These are phyloP conservation scores for Kwoniella heveanensis DNA, from an alignment of 768 basidiomycete genomes.

Conservation along the genomic window DNA sequence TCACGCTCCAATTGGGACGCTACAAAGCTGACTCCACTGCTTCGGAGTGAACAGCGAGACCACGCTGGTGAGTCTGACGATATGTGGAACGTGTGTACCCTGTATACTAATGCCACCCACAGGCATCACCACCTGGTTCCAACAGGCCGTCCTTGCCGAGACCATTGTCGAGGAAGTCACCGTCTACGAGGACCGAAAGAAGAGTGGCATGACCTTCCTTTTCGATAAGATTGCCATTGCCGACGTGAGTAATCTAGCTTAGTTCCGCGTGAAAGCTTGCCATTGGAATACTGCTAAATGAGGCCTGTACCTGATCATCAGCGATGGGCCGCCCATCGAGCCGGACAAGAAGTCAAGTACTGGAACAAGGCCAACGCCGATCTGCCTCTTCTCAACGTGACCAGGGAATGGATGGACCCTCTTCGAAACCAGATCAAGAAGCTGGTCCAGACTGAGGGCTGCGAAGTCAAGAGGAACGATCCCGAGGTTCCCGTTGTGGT, in stretches of 20 bases:
- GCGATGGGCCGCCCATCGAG: conserved; percentile 28
- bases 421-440: conserved; percentile 22
- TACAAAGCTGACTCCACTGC: no score
- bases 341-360: conserved; percentile 11
- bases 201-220: conserved; percentile 20
- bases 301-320: conserved; percentile 7
- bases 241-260: conserved; percentile 17
- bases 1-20: no score
- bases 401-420: conserved; percentile 26
- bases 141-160: conserved; percentile 30
- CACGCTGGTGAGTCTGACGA: conserved; percentile 6
- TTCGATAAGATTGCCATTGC: conserved; percentile 31
- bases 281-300: background rate
- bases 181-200: conserved; percentile 21
- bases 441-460: conserved; percentile 12
- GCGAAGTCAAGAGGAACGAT: conserved; percentile 1
- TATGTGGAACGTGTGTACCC: no score
- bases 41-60: conserved; percentile 19
- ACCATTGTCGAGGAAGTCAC: conserved; percentile 29
- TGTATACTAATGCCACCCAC: background rate
- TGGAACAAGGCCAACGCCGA: conserved; percentile 36
- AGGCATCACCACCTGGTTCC: conserved; percentile 34
- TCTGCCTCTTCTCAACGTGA: conserved; percentile 13
- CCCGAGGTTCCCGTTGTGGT: conserved; percentile 25
- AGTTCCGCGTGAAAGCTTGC: no score